These are phyloP conservation scores for Colletotrichum lupini DNA, from an alignment of 2,329 filamentous ascomycete genomes.

Conservation along the genomic window DNA sequence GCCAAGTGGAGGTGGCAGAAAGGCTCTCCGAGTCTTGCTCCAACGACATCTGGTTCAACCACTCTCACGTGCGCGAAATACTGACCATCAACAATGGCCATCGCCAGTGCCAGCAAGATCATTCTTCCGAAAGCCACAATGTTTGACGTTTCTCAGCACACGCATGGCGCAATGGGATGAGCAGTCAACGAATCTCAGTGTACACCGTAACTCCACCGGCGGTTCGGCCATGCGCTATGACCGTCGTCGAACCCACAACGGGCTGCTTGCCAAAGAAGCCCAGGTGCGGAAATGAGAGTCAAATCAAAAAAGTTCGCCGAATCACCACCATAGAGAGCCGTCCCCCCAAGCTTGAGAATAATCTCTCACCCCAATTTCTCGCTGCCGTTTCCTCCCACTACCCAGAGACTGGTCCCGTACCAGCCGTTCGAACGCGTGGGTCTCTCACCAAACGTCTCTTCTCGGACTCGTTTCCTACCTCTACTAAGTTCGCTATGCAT, in stretches of 20 bases:
- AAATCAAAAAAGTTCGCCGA: background rate
- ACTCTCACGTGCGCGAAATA: background rate
- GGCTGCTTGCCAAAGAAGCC: background rate
- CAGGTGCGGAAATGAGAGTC: background rate
- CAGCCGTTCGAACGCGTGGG: background rate
- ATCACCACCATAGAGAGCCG: background rate
- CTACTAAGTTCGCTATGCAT: background rate
- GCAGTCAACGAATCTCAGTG: too few relatives aligned
- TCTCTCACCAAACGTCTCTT: conserved; percentile 10
- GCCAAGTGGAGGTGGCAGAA: background rate
- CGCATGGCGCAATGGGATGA: too few relatives aligned
- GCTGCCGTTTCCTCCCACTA: background rate
- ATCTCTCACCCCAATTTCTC: background rate
- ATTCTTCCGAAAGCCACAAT: background rate
- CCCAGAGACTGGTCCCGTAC: conserved; percentile 2
- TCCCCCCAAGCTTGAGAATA: background rate
- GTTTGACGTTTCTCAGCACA: background rate
- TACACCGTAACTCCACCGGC: background rate
- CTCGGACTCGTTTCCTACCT: background rate
- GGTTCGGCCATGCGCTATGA: background rate
- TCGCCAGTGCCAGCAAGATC: background rate
- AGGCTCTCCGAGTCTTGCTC: background rate
- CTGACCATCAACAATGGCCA: background rate
- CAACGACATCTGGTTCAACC: background rate
- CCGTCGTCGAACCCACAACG: background rate